Evolutionary conservation across 2,329 filamentous ascomycete genomes (phyloP), one percentile per base, ranked within the genome.

Genomic region (Aspergillus phoenicis): DNA sequence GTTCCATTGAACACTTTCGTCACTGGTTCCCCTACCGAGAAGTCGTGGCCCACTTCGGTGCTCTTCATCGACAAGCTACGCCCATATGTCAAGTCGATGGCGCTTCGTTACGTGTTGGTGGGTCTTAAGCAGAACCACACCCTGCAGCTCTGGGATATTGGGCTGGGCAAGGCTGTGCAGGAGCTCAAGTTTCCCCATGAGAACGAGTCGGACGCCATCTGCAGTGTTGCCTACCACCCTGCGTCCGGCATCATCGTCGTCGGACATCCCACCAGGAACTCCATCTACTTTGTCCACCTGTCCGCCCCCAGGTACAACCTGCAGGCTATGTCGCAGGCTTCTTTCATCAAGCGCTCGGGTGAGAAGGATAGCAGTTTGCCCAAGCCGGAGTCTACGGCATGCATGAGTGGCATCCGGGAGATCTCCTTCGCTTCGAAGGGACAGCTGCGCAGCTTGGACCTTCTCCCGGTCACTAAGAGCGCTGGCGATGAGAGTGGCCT

Each of bases 111-210:
- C 81, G 89, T 99, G 81, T 89, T 99, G 74, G 91, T 99, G 64
- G 95, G 95, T 70, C 92, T 98, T 87, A 97, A 98, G 82, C 95
- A 99, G 78, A 99, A 99, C 78, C 95, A 99, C 80, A 96, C 94
- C 59, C 87, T 99, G 64, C 96, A 99, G 82, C 87, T 99, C 48
- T 99, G 95, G 96, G 95, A 99, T 81, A 88, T 99, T 72, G 93
- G 91, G 45, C 88, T 99, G 36, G 91, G 90, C 67, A 97, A 97
- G 79, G 91, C 93, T 30, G 95, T 99, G 39, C 94, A 99, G 76
- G 95, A 99, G 80, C 89, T 99, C 75, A 95, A 97, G 75, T 87
- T 99, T 59, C 95, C 95, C 1, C 94, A 99, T 74, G 91, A 91
- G 79, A 96, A 95, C 73, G 94, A 98, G 75, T 96, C 92, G 3